phyloP scores from a whole-genome alignment of 345 rosid species.

The Rhizophora mangle region DNA sequence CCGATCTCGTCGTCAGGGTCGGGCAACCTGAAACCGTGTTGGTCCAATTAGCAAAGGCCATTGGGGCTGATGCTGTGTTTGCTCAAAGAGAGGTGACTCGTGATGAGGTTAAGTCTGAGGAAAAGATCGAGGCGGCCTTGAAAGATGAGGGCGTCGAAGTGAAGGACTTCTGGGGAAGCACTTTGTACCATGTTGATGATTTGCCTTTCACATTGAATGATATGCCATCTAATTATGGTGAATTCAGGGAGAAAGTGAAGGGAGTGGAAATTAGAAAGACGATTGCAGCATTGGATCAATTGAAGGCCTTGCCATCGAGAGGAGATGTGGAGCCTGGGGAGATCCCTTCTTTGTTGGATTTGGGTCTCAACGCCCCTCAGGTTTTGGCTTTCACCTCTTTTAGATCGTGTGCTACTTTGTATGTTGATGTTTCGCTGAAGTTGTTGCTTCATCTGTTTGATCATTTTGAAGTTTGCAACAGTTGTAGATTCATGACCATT shows the following conservation, averaged over 20 bases:
- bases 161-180: conserved; percentile 95
- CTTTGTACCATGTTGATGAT: conserved; percentile 87
- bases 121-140: conserved; percentile 73
- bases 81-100: conserved; percentile 87
- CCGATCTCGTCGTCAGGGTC: conserved; percentile 83
- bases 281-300: conserved; percentile 66
- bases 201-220: conserved; percentile 83
- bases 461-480: no score
- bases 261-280: conserved; percentile 82
- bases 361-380: conserved; percentile 73
- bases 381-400: conserved; percentile 22
- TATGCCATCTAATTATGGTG: conserved; percentile 73
- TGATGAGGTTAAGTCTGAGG: conserved; percentile 83
- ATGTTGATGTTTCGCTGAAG: background rate
- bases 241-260: conserved; percentile 69
- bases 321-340: conserved; percentile 96
- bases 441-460: background rate
- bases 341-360: conserved; percentile 77
- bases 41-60: conserved; percentile 72
- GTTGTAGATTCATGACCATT: no score
- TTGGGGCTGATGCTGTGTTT: conserved; percentile 89
- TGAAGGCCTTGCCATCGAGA: conserved; percentile 76
- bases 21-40: conserved; percentile 82
- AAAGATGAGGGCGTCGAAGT: conserved; percentile 88
- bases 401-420: background rate